Percentiles rank a stretch among this genome's conserved stretches.
These are phyloP conservation scores for Elsinoe batatas DNA, from an alignment of 2,329 filamentous ascomycete genomes.

Conservation along the genomic window DNA sequence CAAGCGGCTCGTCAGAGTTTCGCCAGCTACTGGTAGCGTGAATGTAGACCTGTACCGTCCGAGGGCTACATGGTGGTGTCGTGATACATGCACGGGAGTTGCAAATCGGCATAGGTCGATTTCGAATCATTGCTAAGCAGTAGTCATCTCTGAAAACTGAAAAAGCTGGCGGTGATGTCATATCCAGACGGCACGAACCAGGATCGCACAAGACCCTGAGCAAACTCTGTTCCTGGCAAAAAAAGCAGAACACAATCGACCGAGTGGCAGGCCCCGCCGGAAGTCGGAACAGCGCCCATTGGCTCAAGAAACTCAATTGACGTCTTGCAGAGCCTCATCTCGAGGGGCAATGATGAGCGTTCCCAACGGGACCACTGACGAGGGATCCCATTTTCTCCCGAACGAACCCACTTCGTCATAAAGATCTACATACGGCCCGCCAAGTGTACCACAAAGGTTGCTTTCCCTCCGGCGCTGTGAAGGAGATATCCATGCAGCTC, in stretches of 20 bases:
- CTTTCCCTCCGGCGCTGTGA: slow-evolving; percentile 49
- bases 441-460: slow-evolving; percentile 36
- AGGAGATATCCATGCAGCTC: slow-evolving; percentile 63
- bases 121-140: slow-evolving; percentile 11
- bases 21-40: not conserved
- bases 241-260: not conserved
- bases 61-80: not conserved
- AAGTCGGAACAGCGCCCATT: slow-evolving; percentile 8
- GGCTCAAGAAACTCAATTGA: not conserved
- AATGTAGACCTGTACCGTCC: not conserved
- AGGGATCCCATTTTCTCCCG: not conserved
- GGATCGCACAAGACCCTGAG: not conserved
- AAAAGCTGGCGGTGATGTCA: slow-evolving; percentile 2
- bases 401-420: slow-evolving; percentile 2
- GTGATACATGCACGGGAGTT: not conserved
- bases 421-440: slow-evolving; percentile 12
- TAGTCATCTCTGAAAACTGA: not conserved
- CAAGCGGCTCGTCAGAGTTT: slow-evolving; percentile 8
- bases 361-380: not conserved
- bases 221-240: slow-evolving; percentile 9
- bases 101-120: not conserved
- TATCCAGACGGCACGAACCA: not conserved
- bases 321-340: slow-evolving; percentile 4
- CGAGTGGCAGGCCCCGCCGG: slow-evolving; percentile 1
- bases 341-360: not conserved